phyloP scores from a whole-genome alignment of 352 stramenopile genomes.

The Phytopythium vexans region DNA sequence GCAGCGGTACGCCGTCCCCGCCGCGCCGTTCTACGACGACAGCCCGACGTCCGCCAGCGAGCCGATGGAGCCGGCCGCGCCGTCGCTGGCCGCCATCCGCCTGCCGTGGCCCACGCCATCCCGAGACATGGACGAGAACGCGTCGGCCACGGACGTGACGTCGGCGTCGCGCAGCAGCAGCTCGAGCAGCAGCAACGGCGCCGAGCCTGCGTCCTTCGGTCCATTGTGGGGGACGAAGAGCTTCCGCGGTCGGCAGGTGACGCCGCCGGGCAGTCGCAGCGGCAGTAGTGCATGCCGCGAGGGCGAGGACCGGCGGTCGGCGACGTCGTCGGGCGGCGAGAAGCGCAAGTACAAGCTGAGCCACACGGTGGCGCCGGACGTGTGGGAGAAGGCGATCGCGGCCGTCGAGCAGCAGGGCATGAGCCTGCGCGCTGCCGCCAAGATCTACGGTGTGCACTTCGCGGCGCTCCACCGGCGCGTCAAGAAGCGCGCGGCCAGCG shows the following conservation, averaged over 20 bases:
- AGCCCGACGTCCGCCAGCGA: not conserved
- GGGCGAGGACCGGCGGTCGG: not conserved
- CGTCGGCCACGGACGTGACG: not conserved
- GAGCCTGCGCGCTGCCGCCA: slow-evolving; percentile 35
- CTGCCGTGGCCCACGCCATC: not conserved
- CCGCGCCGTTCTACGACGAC: not conserved
- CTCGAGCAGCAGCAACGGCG: slow-evolving; percentile 2
- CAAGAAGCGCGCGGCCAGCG: slow-evolving; percentile 32
- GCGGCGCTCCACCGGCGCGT: slow-evolving; percentile 39
- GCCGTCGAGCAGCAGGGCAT: slow-evolving; percentile 45
- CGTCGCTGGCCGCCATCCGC: not conserved
- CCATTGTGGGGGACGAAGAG: no score
- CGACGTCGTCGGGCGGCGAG: slow-evolving; percentile 7
- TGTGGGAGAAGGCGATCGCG: slow-evolving; percentile 46
- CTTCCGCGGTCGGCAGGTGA: no score
- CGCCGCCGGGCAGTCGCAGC: no score
- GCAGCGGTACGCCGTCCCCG: slow-evolving; percentile 5
- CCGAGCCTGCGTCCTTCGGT: no score
- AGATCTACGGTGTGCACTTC: slow-evolving; percentile 44
- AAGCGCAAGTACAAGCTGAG: slow-evolving; percentile 39
- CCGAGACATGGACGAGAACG: not conserved
- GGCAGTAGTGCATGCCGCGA: not conserved
- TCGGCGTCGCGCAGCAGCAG: not conserved
- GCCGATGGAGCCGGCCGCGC: not conserved
- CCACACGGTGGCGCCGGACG: slow-evolving; percentile 37